Evolutionary conservation across 768 basidiomycete genomes (phyloP), one percentile per base, ranked within the genome.

Genomic region (Leucocoprinus birnbaumii): DNA sequence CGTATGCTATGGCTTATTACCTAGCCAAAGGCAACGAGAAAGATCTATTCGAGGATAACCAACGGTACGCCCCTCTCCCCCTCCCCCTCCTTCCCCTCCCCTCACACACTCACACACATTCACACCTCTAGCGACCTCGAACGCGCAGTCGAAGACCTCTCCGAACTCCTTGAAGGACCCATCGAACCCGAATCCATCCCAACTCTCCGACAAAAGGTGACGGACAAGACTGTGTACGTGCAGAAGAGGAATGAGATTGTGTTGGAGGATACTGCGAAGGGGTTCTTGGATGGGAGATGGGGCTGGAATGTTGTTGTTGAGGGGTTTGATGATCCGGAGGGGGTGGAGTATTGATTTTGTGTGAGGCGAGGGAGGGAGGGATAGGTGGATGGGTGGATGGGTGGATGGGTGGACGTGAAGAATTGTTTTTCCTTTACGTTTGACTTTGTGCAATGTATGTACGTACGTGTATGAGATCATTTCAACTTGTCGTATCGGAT

Each of bases 1-100:
- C 96, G 11, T 99, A 99, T 63, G 90, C 94, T 2, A 98, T 99
- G 96, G 96, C 95, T 25, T 99, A 94, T 74, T 98, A 98, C 66
- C 82, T 99, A 25, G 87, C 84, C 38, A 87, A 81, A 65, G 85
- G 90, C 51, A 98, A 98, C 65, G 78, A 89, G 78, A 98, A 98
- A 73, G 91, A 94, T 65, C 73, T 98, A 44, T 98, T 94, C 64
- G 96, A 98, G 70, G 95, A 98, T 71, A 98, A 98, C 66, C 97
- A 99, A 72, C 80, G 90, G 90, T 86, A 58, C 40, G 78, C 69
- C 8, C 26, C 45, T 27, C 16, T 24, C 26, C 14, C 7, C 43
- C 16, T 16, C 27, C 37, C n/a, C 4, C 16, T 38, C n/a, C 5
- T 5, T 31, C 27, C n/a, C 24, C 2, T 46, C 45, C n/a, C 25